Conservation (phyloP, 768 basidiomycete genomes). For the Termitomyces sp. region DNA sequence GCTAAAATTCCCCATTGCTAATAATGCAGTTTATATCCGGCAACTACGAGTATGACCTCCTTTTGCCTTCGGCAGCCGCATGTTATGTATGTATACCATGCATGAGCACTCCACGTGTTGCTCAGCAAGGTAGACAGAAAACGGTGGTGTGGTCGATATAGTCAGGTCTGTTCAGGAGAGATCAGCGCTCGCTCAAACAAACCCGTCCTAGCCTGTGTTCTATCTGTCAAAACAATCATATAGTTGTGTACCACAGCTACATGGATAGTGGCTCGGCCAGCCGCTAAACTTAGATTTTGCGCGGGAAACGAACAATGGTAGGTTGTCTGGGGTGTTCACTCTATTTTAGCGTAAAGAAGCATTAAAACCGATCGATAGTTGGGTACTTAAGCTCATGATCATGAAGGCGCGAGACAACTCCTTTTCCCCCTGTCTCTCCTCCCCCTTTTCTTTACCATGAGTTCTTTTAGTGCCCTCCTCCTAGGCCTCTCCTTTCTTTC, state of each 20-base stretch:
- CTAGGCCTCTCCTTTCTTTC: constrained; percentile 28
- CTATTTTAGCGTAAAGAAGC: constrained; percentile 19
- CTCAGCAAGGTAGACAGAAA: background rate
- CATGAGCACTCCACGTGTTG: constrained; percentile 6
- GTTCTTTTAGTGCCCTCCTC: constrained; percentile 19
- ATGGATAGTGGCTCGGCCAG: background rate
- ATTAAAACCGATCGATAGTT: constrained; percentile 15
- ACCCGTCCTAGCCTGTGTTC: background rate
- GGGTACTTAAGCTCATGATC: background rate
- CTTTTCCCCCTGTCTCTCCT: constrained; percentile 2
- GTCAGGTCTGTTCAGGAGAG: background rate
- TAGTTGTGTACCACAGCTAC: background rate
- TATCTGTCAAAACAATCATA: background rate
- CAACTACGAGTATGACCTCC: background rate
- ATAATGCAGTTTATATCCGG: background rate
- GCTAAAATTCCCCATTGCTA: too few relatives aligned
- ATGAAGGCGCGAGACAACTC: background rate
- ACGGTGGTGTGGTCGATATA: background rate
- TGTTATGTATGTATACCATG: background rate
- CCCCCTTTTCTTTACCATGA: constrained; percentile 10
- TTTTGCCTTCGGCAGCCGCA: constrained; percentile 7
- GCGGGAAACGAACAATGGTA: constrained; percentile 10
- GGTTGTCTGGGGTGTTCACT: constrained; percentile 10
- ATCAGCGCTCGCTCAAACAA: background rate
- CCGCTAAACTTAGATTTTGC: background rate